Evolutionary conservation across 2,329 filamentous ascomycete species (phyloP), one percentile per base, ranked within the genome.

Genomic region (Microcyclosporella mali): DNA sequence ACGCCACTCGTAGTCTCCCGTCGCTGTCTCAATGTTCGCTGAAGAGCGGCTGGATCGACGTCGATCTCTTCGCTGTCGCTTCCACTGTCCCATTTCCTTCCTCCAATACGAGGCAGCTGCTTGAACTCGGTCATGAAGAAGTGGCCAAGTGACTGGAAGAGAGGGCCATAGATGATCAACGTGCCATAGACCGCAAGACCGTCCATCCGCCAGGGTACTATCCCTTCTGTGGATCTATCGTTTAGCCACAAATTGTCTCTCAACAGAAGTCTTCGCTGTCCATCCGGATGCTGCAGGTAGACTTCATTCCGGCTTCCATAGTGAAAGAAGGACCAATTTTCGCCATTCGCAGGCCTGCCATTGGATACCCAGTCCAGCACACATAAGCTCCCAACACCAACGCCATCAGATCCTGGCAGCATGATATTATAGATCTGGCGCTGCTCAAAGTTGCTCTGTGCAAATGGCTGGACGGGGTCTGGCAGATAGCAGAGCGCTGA

Each of bases 301-400:
- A 97, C 75, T 67, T 98, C 92, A 60, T 95, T 97, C 51, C 85
- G 77, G 8, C 88, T 88, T 45, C 73, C 78, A 80, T 92, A 97
- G 49, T 75, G 76, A 43, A 75, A 70, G 47, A 95, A 81, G 54
- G 82, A 82, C 92, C 92, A 98, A 50, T 87, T 76, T 67, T 98
- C 92, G 17, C 88, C 89, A 35, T 85, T 78, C 3, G 92, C 89
- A 3, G 75, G 79, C 14, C 92, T 79, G 6, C 92, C 92, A 59
- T 90, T 85, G 2, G 82, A 94, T 6, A 97, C 88, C 92, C 92
- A 98, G 65, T 98, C 92, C 34, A 95, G 70, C 2, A 94, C 74
- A 60, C 88, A 94, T 11, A 97, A 67, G 31, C 83, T 68, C 42
- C 52, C 46, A 28, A n/a, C 58, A 41, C 31, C 16, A 11, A 21